Conservation (phyloP, 805 yeast genomes). For the Ogataea pignaliae region DNA sequence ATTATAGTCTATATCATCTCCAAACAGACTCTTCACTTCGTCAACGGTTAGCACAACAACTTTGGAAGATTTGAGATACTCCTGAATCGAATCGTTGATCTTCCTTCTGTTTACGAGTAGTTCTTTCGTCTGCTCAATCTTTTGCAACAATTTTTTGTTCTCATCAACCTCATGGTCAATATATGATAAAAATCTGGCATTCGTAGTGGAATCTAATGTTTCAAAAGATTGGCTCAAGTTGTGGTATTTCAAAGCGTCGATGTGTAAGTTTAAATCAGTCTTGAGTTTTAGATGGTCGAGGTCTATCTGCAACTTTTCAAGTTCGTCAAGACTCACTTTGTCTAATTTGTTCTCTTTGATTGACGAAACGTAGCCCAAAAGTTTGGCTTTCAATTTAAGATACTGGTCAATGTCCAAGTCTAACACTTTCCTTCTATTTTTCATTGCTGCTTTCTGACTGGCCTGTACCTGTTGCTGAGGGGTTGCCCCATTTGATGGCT, state of each 20-base stretch:
- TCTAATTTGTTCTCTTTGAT: constrained; percentile 16
- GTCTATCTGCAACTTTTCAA: constrained; percentile 16
- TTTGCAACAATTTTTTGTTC: constrained; percentile 14
- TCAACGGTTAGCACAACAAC: constrained; percentile 17
- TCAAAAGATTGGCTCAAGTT: constrained; percentile 12
- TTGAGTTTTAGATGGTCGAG: constrained; percentile 15
- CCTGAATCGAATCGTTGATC: constrained; percentile 21
- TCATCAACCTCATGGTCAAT: constrained; percentile 19
- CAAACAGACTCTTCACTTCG: constrained; percentile 26
- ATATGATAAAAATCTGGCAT: constrained; percentile 13
- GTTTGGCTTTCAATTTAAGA: constrained; percentile 16
- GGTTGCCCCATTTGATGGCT: too few relatives aligned
- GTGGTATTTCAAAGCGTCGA: constrained; percentile 17
- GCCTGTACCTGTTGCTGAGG: too few relatives aligned
- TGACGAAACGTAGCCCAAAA: constrained; percentile 11
- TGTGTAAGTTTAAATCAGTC: constrained; percentile 13
- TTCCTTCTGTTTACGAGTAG: constrained; percentile 20
- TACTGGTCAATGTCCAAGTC: constrained; percentile 28
- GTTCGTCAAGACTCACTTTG: constrained; percentile 5
- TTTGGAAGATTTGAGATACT: constrained; percentile 19
- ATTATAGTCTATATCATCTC: constrained; percentile 21
- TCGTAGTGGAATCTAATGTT: constrained; percentile 16
- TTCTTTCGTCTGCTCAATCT: constrained; percentile 19
- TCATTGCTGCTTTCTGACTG: constrained; percentile 19
- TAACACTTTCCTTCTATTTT: constrained; percentile 25